Evolutionary conservation across 345 rosid species (phyloP).

Genomic region (Euphorbia pulcherrima): DNA sequence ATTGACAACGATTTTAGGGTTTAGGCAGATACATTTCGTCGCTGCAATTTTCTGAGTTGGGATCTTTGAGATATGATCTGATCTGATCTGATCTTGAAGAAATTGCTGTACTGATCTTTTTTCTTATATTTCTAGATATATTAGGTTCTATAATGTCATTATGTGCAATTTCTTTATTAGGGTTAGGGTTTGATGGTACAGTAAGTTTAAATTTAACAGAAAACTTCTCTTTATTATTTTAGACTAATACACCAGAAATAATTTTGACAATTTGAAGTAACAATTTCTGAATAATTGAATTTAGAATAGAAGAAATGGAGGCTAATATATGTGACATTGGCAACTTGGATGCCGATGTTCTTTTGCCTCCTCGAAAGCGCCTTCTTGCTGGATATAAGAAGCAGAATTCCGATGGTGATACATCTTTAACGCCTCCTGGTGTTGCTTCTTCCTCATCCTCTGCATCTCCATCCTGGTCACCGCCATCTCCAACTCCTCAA

Average conservation of each 20-base stretch:
- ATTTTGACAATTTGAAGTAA: no score
- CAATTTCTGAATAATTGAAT: slow-evolving; percentile 18
- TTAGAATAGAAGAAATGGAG: slow-evolving; percentile 49
- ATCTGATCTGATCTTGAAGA: slow-evolving; percentile 16
- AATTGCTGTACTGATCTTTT: slow-evolving; percentile 2
- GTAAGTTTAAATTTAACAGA: no score
- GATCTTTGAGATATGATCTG: slow-evolving; percentile 14
- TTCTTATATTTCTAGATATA: background rate
- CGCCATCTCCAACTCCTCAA: no score
- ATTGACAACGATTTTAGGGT: slow-evolving; percentile 19
- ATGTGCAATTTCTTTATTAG: slow-evolving; percentile 2
- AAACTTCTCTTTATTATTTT: no score
- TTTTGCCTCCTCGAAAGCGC: slow-evolving; percentile 89
- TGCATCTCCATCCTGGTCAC: no score
- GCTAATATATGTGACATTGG: slow-evolving; percentile 60
- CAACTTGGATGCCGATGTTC: slow-evolving; percentile 73
- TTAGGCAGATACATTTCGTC: slow-evolving; percentile 10
- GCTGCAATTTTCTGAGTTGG: background rate
- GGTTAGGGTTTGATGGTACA: slow-evolving; percentile 26
- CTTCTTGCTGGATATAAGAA: slow-evolving; percentile 91
- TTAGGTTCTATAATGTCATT: background rate
- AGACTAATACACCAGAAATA: slow-evolving; percentile 27
- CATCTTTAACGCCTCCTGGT: no score
- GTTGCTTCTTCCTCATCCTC: no score
- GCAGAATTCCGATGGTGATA: slow-evolving; percentile 49